Evolutionary conservation across 75 land plant genomes (phyloP).

Genomic region (Pinus taeda): DNA sequence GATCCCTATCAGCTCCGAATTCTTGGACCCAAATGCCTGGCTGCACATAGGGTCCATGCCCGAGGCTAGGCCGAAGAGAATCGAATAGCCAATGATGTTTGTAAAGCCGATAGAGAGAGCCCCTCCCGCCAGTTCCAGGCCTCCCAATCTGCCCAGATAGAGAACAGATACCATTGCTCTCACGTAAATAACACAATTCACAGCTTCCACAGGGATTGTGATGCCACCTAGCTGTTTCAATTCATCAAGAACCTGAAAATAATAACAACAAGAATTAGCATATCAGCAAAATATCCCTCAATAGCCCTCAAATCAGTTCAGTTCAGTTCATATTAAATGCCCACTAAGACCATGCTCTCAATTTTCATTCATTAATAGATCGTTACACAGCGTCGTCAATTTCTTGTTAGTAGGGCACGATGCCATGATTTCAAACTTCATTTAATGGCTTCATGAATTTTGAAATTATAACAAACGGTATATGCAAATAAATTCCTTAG

Average conservation of each 20-base stretch:
- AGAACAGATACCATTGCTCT: conserved; percentile 79
- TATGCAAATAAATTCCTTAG: too few species aligned
- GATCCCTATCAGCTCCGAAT: conserved; percentile 61
- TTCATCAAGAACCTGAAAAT: conserved; percentile 59
- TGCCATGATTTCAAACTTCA: too few species aligned
- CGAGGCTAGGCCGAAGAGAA: conserved; percentile 84
- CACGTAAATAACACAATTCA: conserved; percentile 72
- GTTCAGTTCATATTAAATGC: too few species aligned
- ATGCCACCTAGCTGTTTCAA: conserved; percentile 60
- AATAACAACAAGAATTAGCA: too few species aligned
- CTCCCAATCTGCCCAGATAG: conserved; percentile 79
- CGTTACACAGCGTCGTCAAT: too few species aligned
- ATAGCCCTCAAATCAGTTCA: too few species aligned
- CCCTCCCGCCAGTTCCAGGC: conserved; percentile 88
- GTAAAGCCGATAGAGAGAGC: conserved; percentile 92
- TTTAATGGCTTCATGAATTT: too few species aligned
- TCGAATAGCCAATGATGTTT: conserved; percentile 95
- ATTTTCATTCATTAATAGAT: too few species aligned
- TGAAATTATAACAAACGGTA: too few species aligned
- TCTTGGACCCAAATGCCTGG: conserved; percentile 81
- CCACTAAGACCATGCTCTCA: too few species aligned
- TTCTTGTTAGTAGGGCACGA: too few species aligned
- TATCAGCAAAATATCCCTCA: too few species aligned
- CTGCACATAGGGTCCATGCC: conserved; percentile 91
- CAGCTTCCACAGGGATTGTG: conserved; percentile 72